Evolutionary conservation across 2,329 filamentous ascomycete genomes (phyloP).

Genomic region (Bretziella fagacearum): DNA sequence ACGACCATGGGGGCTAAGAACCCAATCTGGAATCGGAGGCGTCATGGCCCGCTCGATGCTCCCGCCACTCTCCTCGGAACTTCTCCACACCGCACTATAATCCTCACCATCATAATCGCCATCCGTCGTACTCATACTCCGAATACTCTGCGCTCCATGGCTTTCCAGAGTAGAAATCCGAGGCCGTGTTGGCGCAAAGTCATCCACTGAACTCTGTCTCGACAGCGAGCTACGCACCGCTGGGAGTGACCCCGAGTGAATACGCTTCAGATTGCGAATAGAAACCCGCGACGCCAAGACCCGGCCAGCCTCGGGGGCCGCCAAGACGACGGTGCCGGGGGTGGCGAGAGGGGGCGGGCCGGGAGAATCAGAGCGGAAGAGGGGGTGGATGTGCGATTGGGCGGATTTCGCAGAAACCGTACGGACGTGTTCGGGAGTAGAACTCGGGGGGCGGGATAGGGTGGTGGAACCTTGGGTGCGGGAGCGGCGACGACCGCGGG

Average conservation of each 20-base stretch:
- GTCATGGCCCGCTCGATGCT: constrained; percentile 33
- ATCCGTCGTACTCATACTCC: constrained; percentile 15
- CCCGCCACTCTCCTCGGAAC: constrained; percentile 7
- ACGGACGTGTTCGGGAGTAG: constrained; percentile 4
- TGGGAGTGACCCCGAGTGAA: constrained; percentile 39
- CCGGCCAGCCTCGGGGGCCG: constrained; percentile 46
- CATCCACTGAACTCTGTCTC: constrained; percentile 33
- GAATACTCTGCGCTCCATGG: constrained; percentile 4
- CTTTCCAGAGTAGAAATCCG: not conserved
- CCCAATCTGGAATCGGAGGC: constrained; percentile 45
- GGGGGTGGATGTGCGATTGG: constrained; percentile 59
- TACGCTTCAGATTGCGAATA: constrained; percentile 33
- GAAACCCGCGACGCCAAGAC: constrained; percentile 30
- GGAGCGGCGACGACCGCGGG: constrained; percentile 10
- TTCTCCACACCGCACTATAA: constrained; percentile 2
- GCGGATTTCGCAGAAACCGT: constrained; percentile 21
- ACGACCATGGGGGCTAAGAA: constrained; percentile 36
- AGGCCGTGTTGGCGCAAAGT: constrained; percentile 20
- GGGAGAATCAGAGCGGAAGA: constrained; percentile 58
- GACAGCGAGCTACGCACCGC: constrained; percentile 31
- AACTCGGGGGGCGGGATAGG: not conserved
- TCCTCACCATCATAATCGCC: constrained; percentile 17
- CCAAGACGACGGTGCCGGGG: constrained; percentile 53
- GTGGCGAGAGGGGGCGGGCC: constrained; percentile 47
- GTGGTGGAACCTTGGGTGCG: constrained; percentile 11